These are phyloP conservation scores for Beta corolliflora DNA, from an alignment of 179 eudicot genomes.

Conservation along the genomic window DNA sequence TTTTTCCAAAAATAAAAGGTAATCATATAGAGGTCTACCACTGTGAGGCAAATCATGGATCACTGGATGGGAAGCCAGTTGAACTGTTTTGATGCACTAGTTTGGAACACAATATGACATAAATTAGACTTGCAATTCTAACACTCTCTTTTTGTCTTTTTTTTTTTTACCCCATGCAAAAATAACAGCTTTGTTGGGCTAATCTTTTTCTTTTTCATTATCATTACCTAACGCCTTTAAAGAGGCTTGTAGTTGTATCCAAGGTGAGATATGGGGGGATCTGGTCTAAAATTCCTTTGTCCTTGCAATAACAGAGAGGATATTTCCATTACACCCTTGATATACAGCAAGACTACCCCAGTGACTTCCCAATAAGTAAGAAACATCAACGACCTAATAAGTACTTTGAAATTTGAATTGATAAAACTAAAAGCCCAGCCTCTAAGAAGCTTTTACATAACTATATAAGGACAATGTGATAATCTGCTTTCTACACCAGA, in stretches of 20 bases:
- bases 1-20: no score
- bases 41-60: background rate
- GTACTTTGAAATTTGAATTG: background rate
- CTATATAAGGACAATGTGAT: no score
- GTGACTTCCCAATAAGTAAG: background rate
- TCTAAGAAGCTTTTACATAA: no score
- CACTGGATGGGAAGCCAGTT: background rate
- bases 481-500: no score
- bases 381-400: background rate
- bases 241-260: background rate
- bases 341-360: background rate
- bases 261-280: background rate
- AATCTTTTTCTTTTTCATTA: background rate
- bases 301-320: background rate
- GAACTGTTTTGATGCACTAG: no score
- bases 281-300: background rate
- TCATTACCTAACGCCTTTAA: background rate
- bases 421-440: no score
- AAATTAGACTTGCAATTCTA: background rate
- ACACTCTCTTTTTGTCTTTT: background rate
- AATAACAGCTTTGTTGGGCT: conserved; percentile 3
- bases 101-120: background rate
- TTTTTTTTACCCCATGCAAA: background rate
- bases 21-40: background rate
- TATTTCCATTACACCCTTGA: no score